Evolutionary conservation across 495 filamentous ascomycete species (phyloP).

Genomic region (Penicillium turbatum): DNA sequence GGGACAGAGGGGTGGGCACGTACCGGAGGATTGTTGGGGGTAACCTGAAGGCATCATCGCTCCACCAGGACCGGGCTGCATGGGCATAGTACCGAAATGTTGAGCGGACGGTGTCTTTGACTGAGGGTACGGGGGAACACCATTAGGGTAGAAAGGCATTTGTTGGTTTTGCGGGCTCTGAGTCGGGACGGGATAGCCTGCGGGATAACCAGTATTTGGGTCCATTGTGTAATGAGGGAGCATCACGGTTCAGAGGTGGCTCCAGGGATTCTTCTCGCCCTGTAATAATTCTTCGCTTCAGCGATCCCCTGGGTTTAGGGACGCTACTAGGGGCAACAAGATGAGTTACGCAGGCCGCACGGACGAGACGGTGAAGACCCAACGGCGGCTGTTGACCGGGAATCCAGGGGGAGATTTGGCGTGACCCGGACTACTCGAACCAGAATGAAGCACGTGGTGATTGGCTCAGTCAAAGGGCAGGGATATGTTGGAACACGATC

Average conservation of each 20-base stretch:
- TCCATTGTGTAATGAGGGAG: slow-evolving; percentile 37
- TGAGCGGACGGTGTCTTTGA: slow-evolving; percentile 24
- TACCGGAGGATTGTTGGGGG: slow-evolving; percentile 40
- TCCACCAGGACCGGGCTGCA: slow-evolving; percentile 43
- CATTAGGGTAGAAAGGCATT: slow-evolving; percentile 42
- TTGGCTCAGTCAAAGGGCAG: slow-evolving; percentile 21
- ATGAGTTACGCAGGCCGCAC: slow-evolving; percentile 24
- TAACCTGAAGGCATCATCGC: slow-evolving; percentile 43
- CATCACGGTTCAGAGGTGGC: slow-evolving; percentile 15
- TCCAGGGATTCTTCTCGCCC: slow-evolving; percentile 8
- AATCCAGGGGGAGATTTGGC: slow-evolving; percentile 25
- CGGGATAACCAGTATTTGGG: slow-evolving; percentile 41
- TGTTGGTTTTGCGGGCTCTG: slow-evolving; percentile 35
- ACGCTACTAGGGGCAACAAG: slow-evolving; percentile 7
- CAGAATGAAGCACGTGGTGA: slow-evolving; percentile 13
- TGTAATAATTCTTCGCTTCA: slow-evolving; percentile 13
- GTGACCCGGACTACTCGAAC: not conserved
- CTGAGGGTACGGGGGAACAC: slow-evolving; percentile 38
- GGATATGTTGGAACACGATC: slow-evolving; percentile 20
- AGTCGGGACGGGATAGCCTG: slow-evolving; percentile 38
- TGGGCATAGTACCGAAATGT: slow-evolving; percentile 38
- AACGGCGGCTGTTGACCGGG: slow-evolving; percentile 7
- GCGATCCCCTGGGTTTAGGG: slow-evolving; percentile 10
- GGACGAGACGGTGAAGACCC: slow-evolving; percentile 14
- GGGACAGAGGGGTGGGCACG: slow-evolving; percentile 17